Conservation (phyloP, 2,329 filamentous ascomycete species). For the Coniochaeta prunicola region DNA sequence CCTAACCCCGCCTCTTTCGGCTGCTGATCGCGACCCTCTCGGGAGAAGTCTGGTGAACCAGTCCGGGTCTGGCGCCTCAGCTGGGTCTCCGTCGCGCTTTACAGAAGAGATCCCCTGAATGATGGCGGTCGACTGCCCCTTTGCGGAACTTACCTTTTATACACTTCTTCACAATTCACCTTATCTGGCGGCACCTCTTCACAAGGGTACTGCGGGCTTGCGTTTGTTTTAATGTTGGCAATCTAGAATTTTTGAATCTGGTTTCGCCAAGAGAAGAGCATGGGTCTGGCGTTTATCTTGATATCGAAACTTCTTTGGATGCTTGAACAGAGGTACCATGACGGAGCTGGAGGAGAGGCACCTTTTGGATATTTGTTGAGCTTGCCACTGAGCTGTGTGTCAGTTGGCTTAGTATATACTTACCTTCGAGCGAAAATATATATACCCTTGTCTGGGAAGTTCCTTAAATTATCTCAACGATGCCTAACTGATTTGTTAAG, state of each 20-base stretch:
- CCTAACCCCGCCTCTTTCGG: conserved; percentile 18
- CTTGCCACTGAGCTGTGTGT: not conserved
- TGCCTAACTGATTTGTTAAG: not conserved
- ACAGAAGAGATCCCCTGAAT: conserved; percentile 12
- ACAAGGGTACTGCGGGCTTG: not conserved
- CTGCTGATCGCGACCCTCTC: conserved; percentile 15
- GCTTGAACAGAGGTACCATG: not conserved
- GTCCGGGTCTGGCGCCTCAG: conserved; percentile 10
- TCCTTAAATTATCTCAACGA: not conserved
- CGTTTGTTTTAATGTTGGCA: not conserved
- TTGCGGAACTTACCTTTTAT: not conserved
- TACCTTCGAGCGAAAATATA: not conserved
- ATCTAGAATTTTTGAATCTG: not conserved
- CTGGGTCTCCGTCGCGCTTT: conserved; percentile 15
- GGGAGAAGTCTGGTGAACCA: conserved; percentile 12
- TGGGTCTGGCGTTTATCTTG: conserved; percentile 1
- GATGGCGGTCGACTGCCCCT: not conserved
- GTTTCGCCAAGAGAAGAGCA: not conserved
- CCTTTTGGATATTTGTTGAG: not conserved
- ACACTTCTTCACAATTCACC: not conserved
- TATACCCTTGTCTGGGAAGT: not conserved
- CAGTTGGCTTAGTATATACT: not conserved
- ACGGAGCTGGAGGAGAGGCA: not conserved
- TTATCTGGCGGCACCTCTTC: not conserved
- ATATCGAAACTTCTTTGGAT: not conserved